Evolutionary conservation across 257 asterid genomes (phyloP).

Genomic region (Ilex aquifolium): DNA sequence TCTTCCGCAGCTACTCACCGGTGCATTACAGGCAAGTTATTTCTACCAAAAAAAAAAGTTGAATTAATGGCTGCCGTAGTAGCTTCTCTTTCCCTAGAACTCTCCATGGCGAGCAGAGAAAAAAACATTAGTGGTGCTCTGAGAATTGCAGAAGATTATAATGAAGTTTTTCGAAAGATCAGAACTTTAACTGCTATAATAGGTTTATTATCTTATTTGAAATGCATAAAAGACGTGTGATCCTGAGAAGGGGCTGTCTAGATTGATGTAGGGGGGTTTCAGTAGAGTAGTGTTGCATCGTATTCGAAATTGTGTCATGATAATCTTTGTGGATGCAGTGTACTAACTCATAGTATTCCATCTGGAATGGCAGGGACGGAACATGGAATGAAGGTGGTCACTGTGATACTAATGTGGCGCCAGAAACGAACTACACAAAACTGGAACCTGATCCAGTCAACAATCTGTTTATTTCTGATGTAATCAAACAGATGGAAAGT

Average conservation of each 20-base stretch:
- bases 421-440: constrained; percentile 42
- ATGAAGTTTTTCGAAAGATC: too few species aligned
- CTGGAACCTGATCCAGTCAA: constrained; percentile 36
- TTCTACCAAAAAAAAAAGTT: not conserved
- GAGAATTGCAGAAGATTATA: not conserved
- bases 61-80: too few species aligned
- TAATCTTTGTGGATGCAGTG: too few species aligned
- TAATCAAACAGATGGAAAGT: constrained; percentile 31
- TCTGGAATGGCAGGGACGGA: constrained; percentile 32
- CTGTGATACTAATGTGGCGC: constrained; percentile 30
- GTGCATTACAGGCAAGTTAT: constrained; percentile 59
- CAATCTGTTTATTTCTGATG: constrained; percentile 34
- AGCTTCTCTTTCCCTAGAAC: not conserved
- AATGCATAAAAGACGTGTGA: too few species aligned
- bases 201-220: too few species aligned
- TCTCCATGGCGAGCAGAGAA: too few species aligned
- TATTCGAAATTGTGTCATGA: too few species aligned
- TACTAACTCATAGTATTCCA: not conserved
- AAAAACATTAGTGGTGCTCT: not conserved
- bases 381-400: constrained; percentile 41
- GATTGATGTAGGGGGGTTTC: too few species aligned
- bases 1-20: constrained; percentile 84
- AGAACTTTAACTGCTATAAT: too few species aligned
- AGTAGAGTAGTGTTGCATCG: too few species aligned
- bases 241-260: too few species aligned